These are phyloP conservation scores for Bocquillonia castaneifolia DNA, from an alignment of 441 rosid genomes.

Conservation along the genomic window DNA sequence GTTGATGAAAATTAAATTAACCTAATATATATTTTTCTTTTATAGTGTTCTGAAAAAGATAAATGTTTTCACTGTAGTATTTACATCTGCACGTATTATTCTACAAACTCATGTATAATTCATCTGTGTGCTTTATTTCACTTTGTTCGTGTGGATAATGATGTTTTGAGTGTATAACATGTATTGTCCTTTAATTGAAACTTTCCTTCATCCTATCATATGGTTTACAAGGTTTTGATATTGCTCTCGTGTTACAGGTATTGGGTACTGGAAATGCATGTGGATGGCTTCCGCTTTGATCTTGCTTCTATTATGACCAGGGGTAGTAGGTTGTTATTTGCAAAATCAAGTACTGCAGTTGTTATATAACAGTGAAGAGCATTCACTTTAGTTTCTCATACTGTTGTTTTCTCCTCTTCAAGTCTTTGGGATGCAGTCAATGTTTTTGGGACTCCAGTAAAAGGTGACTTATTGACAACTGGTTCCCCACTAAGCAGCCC, in stretches of 20 bases:
- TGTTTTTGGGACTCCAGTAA: slow-evolving; percentile 65
- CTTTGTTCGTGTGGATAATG: neutral
- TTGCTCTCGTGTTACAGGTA: slow-evolving; percentile 51
- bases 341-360: slow-evolving; percentile 15
- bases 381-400: slow-evolving; percentile 13
- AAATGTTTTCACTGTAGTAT: neutral
- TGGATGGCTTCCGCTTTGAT: slow-evolving; percentile 97
- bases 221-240: slow-evolving; percentile 6
- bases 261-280: slow-evolving; percentile 97
- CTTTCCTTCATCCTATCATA: neutral
- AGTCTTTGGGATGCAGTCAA: slow-evolving; percentile 89
- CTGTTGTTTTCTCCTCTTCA: slow-evolving; percentile 26
- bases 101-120: neutral
- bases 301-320: slow-evolving; percentile 98
- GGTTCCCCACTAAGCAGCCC: slow-evolving; percentile 82
- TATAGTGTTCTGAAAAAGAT: neutral
- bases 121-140: neutral
- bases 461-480: slow-evolving; percentile 67
- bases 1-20: too few species aligned
- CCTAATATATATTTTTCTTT: too few species aligned
- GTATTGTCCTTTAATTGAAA: slow-evolving; percentile 1
- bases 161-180: neutral
- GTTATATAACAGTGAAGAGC: neutral
- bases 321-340: slow-evolving; percentile 61
- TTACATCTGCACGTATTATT: neutral